Percentiles rank a stretch among this genome's conserved stretches.
These are phyloP conservation scores for Geotrichum reessii DNA, from an alignment of 1,139 yeast genomes.

Conservation along the genomic window DNA sequence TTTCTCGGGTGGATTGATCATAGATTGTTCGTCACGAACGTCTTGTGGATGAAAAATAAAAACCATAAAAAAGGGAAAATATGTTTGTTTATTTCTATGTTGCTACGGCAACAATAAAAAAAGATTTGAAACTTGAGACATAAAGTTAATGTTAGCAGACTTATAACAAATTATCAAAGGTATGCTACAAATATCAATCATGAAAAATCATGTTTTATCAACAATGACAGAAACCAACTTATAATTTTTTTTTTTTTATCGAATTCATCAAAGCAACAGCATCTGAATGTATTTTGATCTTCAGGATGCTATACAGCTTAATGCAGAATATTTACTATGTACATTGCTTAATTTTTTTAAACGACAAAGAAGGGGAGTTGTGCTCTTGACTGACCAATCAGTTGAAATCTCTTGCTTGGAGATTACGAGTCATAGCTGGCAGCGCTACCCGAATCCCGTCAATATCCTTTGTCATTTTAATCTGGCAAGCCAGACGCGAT, in stretches of 20 bases:
- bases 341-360: neutral
- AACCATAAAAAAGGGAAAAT: neutral
- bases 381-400: conserved; percentile 24
- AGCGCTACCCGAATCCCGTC: conserved; percentile 92
- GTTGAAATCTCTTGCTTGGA: conserved; percentile 70
- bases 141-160: neutral
- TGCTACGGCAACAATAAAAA: conserved; percentile 1
- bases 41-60: neutral
- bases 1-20: neutral
- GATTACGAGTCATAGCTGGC: conserved; percentile 95
- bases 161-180: neutral
- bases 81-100: neutral
- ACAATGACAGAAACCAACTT: too few species aligned
- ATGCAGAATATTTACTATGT: neutral
- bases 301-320: neutral
- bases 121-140: neutral
- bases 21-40: neutral
- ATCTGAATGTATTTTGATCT: neutral
- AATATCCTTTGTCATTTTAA: conserved; percentile 77
- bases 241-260: too few species aligned
- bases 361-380: neutral
- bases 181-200: neutral
- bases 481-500: conserved; percentile 91
- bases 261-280: too few species aligned
- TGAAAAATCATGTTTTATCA: too few species aligned